Evolutionary conservation across 1,139 yeast species (phyloP).

Genomic region (Debaryomyces singareniensis): DNA sequence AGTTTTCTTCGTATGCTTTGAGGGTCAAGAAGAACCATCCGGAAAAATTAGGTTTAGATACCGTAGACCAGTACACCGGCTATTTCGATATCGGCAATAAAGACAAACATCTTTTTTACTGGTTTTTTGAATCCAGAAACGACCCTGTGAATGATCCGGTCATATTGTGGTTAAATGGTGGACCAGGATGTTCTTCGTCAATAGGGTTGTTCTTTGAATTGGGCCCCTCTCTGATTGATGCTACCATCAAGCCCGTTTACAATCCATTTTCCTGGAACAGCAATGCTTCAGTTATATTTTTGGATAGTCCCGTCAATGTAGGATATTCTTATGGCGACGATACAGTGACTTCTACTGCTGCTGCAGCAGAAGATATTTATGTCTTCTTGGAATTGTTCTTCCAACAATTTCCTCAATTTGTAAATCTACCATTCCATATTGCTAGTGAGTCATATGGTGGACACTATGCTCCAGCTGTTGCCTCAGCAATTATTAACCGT

Average conservation of each 20-base stretch:
- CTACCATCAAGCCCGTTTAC: slow-evolving; percentile 59
- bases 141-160: slow-evolving; percentile 84
- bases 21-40: slow-evolving; percentile 39
- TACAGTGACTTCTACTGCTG: slow-evolving; percentile 53
- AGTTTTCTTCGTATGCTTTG: slow-evolving; percentile 30
- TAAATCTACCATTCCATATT: slow-evolving; percentile 61
- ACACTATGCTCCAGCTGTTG: slow-evolving; percentile 77
- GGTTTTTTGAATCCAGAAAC: slow-evolving; percentile 88
- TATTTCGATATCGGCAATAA: slow-evolving; percentile 50
- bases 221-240: slow-evolving; percentile 75
- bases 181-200: slow-evolving; percentile 40
- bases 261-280: slow-evolving; percentile 85
- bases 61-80: slow-evolving; percentile 59
- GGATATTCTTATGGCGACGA: slow-evolving; percentile 70
- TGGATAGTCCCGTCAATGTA: slow-evolving; percentile 93
- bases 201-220: slow-evolving; percentile 90
- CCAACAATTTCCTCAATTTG: slow-evolving; percentile 63
- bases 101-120: slow-evolving; percentile 75
- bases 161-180: slow-evolving; percentile 51
- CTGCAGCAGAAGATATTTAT: slow-evolving; percentile 77
- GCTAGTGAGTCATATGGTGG: slow-evolving; percentile 91
- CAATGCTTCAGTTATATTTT: slow-evolving; percentile 84
- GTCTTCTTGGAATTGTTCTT: slow-evolving; percentile 73
- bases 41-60: slow-evolving; percentile 42
- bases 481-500: slow-evolving; percentile 61